A percentile compares a stretch with the other conserved stretches of the same genome.
These are phyloP conservation scores for Azolla pinnata DNA, from an alignment of 75 land plant genomes.

Conservation along the genomic window DNA sequence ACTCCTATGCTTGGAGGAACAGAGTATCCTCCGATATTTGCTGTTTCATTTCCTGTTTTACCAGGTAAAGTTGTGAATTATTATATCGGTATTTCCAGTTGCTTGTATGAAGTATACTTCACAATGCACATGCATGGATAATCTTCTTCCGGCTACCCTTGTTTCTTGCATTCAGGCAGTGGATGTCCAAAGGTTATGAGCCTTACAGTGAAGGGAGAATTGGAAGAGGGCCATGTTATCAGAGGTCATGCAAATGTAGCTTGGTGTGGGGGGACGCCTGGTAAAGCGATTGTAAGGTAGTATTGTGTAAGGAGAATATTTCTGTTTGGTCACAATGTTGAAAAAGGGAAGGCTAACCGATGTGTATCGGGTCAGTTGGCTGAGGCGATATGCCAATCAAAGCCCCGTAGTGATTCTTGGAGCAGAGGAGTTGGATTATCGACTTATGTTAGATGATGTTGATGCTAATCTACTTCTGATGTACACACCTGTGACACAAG, in stretches of 20 bases:
- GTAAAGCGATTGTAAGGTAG: constrained; percentile 81
- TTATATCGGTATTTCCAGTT: neutral
- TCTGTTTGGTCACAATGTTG: neutral
- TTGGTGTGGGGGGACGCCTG: constrained; percentile 97
- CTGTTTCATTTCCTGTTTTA: constrained; percentile 69
- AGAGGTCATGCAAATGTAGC: constrained; percentile 73
- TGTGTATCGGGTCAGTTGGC: constrained; percentile 46
- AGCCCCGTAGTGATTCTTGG: constrained; percentile 76
- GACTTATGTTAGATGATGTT: constrained; percentile 64
- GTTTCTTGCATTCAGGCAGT: constrained; percentile 39
- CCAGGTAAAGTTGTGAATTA: constrained; percentile 62
- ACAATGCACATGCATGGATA: no score
- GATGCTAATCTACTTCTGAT: constrained; percentile 76
- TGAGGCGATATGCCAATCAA: constrained; percentile 62
- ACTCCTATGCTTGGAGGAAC: constrained; percentile 52
- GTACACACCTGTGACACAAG: constrained; percentile 96
- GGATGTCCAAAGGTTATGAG: constrained; percentile 72
- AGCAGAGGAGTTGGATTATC: constrained; percentile 82
- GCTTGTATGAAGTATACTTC: no score
- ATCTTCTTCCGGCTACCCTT: neutral
- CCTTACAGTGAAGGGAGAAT: constrained; percentile 71
- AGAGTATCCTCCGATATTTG: constrained; percentile 70
- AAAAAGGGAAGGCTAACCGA: neutral
- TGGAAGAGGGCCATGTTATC: constrained; percentile 62
- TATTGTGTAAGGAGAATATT: neutral